Evolutionary conservation across 768 basidiomycete species (phyloP), one percentile per base, ranked within the genome.

Genomic region (Mycena albidolilacea): DNA sequence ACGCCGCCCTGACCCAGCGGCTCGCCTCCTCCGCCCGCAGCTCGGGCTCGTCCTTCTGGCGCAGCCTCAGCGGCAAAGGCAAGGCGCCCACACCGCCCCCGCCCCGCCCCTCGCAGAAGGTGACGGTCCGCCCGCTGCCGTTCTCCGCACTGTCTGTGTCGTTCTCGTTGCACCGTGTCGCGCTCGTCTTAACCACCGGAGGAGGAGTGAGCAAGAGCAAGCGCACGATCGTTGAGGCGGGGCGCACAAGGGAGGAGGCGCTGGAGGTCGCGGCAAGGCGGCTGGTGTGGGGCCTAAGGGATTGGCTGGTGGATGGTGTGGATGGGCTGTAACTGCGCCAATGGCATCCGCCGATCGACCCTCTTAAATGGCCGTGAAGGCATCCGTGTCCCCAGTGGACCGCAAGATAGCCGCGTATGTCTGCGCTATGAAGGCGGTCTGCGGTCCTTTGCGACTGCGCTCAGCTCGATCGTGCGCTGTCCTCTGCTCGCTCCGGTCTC

Each of bases 211-310:
- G 38, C 10, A n/a, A 30, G 30, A 80, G 85, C 59, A 89, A 86
- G 75, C 80, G 87, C 61, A 92, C 90, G 1, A 85, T 93, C 61
- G 84, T 89, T 2, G 89, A 91, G 72, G 87, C 89, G 3, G 71
- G 82, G 11, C 77, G 91, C 59, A 80, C 82, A 11, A 82, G 84
- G 71, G 86, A 90, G 44, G 91, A 93, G 79, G 83, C 80, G 72
- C 81, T 94, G 38, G 92, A 93, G 80, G 78, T 81, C 3, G 81
- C 87, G 1, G 92, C 92, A 41, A 86, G 84, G 77, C 83, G 81
- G 75, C 80, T 94, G 37, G 87, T 89, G 2, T 82, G 75, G 69
- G 87, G 87, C 73, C 80, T 93, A n/a, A 81, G 79, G 75, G 80
- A 76, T 12, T 87, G 87, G 85, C 73, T 90, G 77, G 75, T 76